These are phyloP conservation scores for Penicillium canescens DNA, from an alignment of 495 filamentous ascomycete species.

Conservation along the genomic window DNA sequence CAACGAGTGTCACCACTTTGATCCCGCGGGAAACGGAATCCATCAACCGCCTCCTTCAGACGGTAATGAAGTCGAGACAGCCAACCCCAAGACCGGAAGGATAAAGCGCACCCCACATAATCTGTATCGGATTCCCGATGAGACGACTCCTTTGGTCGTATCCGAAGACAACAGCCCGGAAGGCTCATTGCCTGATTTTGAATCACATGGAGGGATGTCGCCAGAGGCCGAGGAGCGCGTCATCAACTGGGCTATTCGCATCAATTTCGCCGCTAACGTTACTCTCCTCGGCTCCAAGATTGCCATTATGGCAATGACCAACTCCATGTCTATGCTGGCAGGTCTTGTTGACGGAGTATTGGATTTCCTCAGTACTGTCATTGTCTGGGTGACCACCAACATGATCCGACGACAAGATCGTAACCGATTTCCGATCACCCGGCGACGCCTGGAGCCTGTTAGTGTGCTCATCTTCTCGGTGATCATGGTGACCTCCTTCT, in stretches of 20 bases:
- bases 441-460: slow-evolving; percentile 75
- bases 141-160: slow-evolving; percentile 61
- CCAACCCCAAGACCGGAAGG: slow-evolving; percentile 30
- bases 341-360: slow-evolving; percentile 85
- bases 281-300: slow-evolving; percentile 79
- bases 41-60: slow-evolving; percentile 3
- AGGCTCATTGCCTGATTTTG: slow-evolving; percentile 35
- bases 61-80: slow-evolving; percentile 15
- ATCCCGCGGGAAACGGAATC: slow-evolving; percentile 20
- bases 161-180: slow-evolving; percentile 28
- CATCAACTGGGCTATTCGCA: slow-evolving; percentile 76
- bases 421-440: slow-evolving; percentile 80
- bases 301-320: slow-evolving; percentile 73
- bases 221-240: slow-evolving; percentile 65
- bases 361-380: slow-evolving; percentile 83
- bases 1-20: slow-evolving; percentile 20
- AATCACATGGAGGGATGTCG: slow-evolving; percentile 47
- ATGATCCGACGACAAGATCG: slow-evolving; percentile 75
- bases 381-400: slow-evolving; percentile 78
- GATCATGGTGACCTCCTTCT: slow-evolving; percentile 85
- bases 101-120: slow-evolving; percentile 78
- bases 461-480: slow-evolving; percentile 79
- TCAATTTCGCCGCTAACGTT: slow-evolving; percentile 84
- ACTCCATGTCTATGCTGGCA: slow-evolving; percentile 84
- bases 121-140: slow-evolving; percentile 73